Evolutionary conservation across 257 asterid species (phyloP).

Genomic region (Solanum piurae): DNA sequence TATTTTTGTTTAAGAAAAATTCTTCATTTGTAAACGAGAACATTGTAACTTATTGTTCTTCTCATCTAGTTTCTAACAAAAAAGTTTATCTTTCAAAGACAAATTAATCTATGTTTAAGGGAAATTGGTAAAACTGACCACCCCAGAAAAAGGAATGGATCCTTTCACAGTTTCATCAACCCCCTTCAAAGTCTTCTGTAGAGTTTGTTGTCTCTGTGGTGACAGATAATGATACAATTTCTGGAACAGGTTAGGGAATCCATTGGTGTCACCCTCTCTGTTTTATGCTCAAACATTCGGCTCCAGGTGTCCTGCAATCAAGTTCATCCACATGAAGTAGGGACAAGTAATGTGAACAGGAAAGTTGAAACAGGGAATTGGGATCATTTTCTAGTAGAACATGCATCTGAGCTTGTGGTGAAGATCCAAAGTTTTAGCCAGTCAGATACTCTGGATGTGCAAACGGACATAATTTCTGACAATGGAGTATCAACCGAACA

Average conservation of each 20-base stretch:
- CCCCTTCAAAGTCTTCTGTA: not conserved
- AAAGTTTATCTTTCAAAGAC: not conserved
- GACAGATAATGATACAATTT: conserved; percentile 1
- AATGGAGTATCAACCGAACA: conserved; percentile 43
- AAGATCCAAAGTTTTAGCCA: conserved; percentile 56
- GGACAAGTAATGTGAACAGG: conserved; percentile 12
- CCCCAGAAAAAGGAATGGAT: not conserved
- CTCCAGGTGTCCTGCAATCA: conserved; percentile 41
- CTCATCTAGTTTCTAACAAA: not conserved
- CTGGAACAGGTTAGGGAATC: conserved; percentile 89
- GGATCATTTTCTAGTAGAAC: conserved; percentile 54
- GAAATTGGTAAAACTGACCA: not conserved
- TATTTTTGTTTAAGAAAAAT: not conserved
- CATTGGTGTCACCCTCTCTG: conserved; percentile 79
- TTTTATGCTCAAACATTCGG: conserved; percentile 85
- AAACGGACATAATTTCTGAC: conserved; percentile 27
- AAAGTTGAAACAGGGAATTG: conserved; percentile 33
- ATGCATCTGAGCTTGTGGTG: conserved; percentile 60
- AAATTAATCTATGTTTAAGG: not conserved
- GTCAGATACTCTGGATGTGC: conserved; percentile 41
- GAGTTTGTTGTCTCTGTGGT: conserved; percentile 2
- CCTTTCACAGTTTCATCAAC: not conserved
- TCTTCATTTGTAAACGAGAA: not conserved
- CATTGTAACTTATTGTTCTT: not conserved
- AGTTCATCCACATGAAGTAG: conserved; percentile 27